These are phyloP conservation scores for Solanum gracilifrons DNA, from an alignment of 257 asterid species.

Conservation along the genomic window DNA sequence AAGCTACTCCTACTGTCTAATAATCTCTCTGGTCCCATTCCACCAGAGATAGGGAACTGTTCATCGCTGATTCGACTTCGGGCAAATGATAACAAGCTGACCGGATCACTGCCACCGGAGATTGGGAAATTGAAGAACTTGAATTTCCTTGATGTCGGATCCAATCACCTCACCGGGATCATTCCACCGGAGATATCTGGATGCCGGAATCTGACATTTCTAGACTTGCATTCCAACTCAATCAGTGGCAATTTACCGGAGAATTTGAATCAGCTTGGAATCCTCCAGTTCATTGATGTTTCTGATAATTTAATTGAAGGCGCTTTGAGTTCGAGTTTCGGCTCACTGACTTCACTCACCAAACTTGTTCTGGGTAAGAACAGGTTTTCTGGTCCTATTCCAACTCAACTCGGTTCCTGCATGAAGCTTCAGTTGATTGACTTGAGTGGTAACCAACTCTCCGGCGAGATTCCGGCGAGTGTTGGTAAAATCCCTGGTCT, in stretches of 20 bases:
- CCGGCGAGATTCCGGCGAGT: slow-evolving; percentile 48
- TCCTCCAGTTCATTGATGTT: slow-evolving; percentile 59
- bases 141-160: slow-evolving; percentile 61
- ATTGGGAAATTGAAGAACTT: slow-evolving; percentile 57
- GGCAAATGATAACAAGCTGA: slow-evolving; percentile 44
- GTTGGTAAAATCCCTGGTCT: slow-evolving; percentile 59
- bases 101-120: slow-evolving; percentile 49
- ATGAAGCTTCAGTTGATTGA: slow-evolving; percentile 63
- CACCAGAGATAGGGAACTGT: slow-evolving; percentile 60
- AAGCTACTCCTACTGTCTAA: slow-evolving; percentile 51
- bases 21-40: slow-evolving; percentile 50
- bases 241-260: slow-evolving; percentile 47
- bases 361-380: slow-evolving; percentile 55
- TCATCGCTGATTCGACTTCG: slow-evolving; percentile 60
- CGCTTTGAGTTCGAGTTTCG: slow-evolving; percentile 40
- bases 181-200: slow-evolving; percentile 54
- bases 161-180: slow-evolving; percentile 46
- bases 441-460: slow-evolving; percentile 50
- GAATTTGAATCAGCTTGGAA: slow-evolving; percentile 32
- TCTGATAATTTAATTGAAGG: slow-evolving; percentile 59
- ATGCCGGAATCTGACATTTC: slow-evolving; percentile 63
- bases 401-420: slow-evolving; percentile 52
- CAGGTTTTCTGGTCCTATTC: slow-evolving; percentile 50
- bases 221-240: slow-evolving; percentile 68
- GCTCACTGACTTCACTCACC: slow-evolving; percentile 55